Base-by-base conservation (phyloP, 2,329 filamentous ascomycete genomes). In the Pleomassaria siparia region DNA sequence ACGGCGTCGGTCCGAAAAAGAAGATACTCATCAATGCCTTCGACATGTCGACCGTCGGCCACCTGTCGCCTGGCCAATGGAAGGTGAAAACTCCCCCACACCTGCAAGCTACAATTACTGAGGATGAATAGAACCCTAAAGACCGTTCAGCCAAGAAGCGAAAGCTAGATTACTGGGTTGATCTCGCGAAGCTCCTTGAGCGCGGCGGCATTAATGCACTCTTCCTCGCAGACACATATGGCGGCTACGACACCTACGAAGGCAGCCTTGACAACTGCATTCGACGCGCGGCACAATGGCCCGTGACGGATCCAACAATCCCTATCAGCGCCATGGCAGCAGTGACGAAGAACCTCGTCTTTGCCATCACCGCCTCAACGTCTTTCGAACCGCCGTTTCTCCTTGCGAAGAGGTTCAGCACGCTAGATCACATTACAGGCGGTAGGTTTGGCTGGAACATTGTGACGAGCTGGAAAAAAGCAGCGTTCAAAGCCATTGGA, bases 401-500 rank as follows among this genome's bases (percentile, higher is more conserved):
- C 1, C 69, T 86, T 1, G 83, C 82, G 0, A 84, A 84, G 60
- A 72, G 82, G 0, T 84, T 86, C 45, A 84, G 80, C 0, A 83
- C 80, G 0, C 63, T 86, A 0, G 82, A 86, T 48, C 82, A 86
- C 61, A 70, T 86, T 35, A 86, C 83, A 0, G 72, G 76, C 2
- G 83, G 83, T 0, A 73, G 83, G 0, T 76, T 86, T 26, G 83
- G 81, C 0, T 85, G 83, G 84, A 87, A 87, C 51, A 84, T 87
- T 16, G 84, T 87, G 0, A 86, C 83, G 0, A 78, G 74, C 1
- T 84, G 79, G 76, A 82, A 82, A 60, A 84, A 85, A 57, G 75
- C 79, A 0, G 82, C 82, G 0, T 83, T 83, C 63, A 83, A 84
- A 57, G 81, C 81, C 0, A 83, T 85, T 45, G 82, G 82, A 0